These are phyloP conservation scores for Karstenula rhodostoma DNA, from an alignment of 2,329 filamentous ascomycete genomes.

Conservation along the genomic window DNA sequence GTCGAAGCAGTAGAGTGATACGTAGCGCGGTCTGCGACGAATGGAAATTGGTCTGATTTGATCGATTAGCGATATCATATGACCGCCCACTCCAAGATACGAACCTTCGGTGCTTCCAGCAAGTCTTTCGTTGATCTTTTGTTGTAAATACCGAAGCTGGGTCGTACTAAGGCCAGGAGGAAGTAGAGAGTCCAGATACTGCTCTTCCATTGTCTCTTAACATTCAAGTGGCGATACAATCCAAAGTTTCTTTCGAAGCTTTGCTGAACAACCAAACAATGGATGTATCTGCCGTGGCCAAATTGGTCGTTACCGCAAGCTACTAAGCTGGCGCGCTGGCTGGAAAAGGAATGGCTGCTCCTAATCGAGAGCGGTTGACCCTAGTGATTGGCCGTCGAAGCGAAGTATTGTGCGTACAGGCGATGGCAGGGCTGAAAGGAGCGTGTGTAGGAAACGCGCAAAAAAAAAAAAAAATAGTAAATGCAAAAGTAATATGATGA, in stretches of 20 bases:
- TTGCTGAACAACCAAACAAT: not conserved
- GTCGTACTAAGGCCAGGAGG: not conserved
- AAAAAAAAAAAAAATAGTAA: not conserved
- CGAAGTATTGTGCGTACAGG: not conserved
- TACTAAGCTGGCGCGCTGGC: not conserved
- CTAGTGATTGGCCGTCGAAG: not conserved
- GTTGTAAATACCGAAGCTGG: not conserved
- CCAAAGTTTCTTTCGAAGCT: not conserved
- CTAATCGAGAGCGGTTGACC: not conserved
- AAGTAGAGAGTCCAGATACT: not conserved
- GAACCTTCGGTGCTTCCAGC: not conserved
- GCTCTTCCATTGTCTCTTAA: conserved; percentile 1
- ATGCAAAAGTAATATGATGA: not conserved
- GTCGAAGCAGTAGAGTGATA: conserved; percentile 11
- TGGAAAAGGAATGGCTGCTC: not conserved
- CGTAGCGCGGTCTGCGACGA: conserved; percentile 4
- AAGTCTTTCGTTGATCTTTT: conserved; percentile 5
- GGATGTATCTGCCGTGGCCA: not conserved
- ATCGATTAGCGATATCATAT: not conserved
- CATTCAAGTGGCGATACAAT: too few relatives aligned
- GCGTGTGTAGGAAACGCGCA: conserved; percentile 9
- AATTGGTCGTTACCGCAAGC: not conserved
- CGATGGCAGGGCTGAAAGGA: conserved; percentile 4
- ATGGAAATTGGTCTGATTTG: not conserved
- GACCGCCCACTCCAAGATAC: not conserved